These are phyloP conservation scores for Lycium ferocissimum DNA, from an alignment of 257 asterid species.

Conservation along the genomic window DNA sequence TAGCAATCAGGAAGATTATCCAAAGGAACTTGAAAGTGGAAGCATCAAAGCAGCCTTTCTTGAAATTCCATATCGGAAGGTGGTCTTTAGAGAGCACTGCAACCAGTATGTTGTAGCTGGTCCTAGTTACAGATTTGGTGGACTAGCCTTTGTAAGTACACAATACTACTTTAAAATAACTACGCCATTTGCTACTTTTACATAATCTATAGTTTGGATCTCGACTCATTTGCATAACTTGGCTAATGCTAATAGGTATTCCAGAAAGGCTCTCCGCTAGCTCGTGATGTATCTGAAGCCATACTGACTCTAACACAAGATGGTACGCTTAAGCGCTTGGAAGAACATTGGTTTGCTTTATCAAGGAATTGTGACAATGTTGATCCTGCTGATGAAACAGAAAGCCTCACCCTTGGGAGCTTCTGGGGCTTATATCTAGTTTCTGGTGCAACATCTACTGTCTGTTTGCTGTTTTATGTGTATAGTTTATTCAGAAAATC, in stretches of 20 bases:
- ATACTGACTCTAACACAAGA: constrained; percentile 42
- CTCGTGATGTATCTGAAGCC: constrained; percentile 47
- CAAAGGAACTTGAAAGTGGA: constrained; percentile 35
- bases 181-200: neutral
- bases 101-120: constrained; percentile 41
- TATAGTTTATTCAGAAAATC: constrained; percentile 18
- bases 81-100: constrained; percentile 43
- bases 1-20: constrained; percentile 27
- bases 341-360: constrained; percentile 34
- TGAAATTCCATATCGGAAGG: constrained; percentile 49
- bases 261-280: constrained; percentile 49
- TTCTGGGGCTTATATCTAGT: constrained; percentile 51
- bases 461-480: constrained; percentile 38
- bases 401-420: constrained; percentile 40
- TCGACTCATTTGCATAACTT: neutral
- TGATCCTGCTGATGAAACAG: constrained; percentile 24
- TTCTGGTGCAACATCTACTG: constrained; percentile 39
- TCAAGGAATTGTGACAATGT: constrained; percentile 33
- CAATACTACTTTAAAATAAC: neutral
- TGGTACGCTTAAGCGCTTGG: constrained; percentile 35
- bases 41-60: constrained; percentile 49
- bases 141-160: constrained; percentile 47
- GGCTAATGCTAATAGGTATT: constrained; percentile 37
- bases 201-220: neutral
- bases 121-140: constrained; percentile 46